Evolutionary conservation across 2,329 filamentous ascomycete genomes (phyloP).

Genomic region (Aspergillus fructus): DNA sequence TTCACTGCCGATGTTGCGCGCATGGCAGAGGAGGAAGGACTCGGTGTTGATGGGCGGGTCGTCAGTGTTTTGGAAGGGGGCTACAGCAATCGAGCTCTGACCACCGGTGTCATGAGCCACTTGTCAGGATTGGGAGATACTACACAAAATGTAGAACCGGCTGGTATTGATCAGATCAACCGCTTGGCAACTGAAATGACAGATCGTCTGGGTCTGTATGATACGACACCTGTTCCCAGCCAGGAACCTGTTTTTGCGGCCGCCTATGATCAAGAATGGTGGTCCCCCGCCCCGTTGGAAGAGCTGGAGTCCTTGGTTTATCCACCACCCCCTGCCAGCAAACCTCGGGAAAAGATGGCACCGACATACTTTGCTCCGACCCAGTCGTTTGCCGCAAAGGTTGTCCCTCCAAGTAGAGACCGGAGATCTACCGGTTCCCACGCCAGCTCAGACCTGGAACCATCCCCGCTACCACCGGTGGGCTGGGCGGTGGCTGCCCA

Average conservation of each 20-base stretch:
- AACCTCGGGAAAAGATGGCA: slow-evolving; percentile 55
- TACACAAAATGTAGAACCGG: slow-evolving; percentile 30
- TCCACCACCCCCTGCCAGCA: slow-evolving; percentile 52
- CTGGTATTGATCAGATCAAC: slow-evolving; percentile 23
- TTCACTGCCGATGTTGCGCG: slow-evolving; percentile 83
- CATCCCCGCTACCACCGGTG: slow-evolving; percentile 72
- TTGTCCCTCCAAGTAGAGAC: slow-evolving; percentile 66
- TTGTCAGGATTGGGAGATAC: slow-evolving; percentile 69
- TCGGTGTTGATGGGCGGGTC: slow-evolving; percentile 76
- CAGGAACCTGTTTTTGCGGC: slow-evolving; percentile 15
- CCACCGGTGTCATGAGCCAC: slow-evolving; percentile 86
- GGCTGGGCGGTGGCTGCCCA: slow-evolving; percentile 82
- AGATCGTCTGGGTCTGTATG: slow-evolving; percentile 34
- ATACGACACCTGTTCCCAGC: slow-evolving; percentile 7
- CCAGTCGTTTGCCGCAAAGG: slow-evolving; percentile 80
- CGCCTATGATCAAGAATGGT: slow-evolving; percentile 70
- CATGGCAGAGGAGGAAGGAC: slow-evolving; percentile 75
- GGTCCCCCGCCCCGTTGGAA: slow-evolving; percentile 65
- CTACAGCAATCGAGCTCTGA: slow-evolving; percentile 88
- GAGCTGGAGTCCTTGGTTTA: slow-evolving; percentile 64
- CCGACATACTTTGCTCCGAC: slow-evolving; percentile 86
- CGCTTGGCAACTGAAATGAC: slow-evolving; percentile 61
- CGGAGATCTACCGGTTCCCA: slow-evolving; percentile 31
- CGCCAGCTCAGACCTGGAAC: slow-evolving; percentile 49
- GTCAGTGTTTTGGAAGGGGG: slow-evolving; percentile 95